Conservation (phyloP, 306 rosid genomes). For the Inga leiocalycina region DNA sequence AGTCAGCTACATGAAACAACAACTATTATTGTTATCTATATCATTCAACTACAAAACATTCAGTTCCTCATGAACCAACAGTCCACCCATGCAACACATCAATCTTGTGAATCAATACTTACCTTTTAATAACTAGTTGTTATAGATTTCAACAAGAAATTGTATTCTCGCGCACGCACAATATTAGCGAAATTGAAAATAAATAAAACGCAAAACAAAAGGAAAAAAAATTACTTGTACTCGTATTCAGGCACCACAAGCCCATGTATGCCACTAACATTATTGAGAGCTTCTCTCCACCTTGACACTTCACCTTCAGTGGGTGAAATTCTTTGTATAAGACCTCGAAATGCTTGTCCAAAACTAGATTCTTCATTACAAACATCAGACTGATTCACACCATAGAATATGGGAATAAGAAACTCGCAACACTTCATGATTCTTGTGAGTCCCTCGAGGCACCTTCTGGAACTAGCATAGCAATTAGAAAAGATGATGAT, state of each 20-base stretch:
- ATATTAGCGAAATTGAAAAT: neutral
- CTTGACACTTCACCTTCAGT: neutral
- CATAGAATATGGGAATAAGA: neutral
- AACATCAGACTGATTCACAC: neutral
- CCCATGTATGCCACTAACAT: neutral
- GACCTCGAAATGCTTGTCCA: no score
- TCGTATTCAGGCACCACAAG: neutral
- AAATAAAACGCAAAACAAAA: neutral
- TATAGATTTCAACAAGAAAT: no score
- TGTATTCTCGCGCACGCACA: no score
- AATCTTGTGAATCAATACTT: no score
- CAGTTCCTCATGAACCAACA: no score
- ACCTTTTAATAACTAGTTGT: no score
- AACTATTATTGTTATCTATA: fast-evolving
- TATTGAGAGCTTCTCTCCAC: neutral
- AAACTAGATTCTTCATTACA: no score
- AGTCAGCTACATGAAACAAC: no score
- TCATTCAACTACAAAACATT: no score
- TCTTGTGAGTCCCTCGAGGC: neutral
- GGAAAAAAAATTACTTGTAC: neutral
- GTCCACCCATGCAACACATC: no score
- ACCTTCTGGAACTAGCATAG: neutral
- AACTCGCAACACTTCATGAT: neutral
- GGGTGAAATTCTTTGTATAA: neutral
- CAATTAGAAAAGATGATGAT: neutral